Evolutionary conservation across 768 basidiomycete species (phyloP), one percentile per base, ranked within the genome.

Genomic region (Pleurotus eryngii): DNA sequence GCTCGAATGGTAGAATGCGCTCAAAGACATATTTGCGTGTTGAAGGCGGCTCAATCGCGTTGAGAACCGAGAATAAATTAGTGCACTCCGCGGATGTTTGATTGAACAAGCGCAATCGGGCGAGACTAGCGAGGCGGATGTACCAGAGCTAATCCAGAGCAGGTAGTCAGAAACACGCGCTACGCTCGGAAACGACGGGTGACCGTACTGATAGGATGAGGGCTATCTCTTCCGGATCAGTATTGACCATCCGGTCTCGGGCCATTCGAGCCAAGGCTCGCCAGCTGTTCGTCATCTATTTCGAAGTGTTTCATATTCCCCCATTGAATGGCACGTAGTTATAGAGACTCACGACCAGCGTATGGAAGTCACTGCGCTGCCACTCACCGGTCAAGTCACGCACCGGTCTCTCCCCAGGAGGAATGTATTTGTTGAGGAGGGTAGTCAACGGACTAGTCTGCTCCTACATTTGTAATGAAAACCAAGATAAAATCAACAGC

Each of bases 281-380:
- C 92, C 92, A 94, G 66, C 87, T 90, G 64, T 94, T 93, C 40
- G 88, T 85, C 87, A 91, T 91, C 91, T 93, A 3, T 53, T 53
- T 1, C 37, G 26, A 42, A n/a, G 8, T 50, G 37, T 26, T 20
- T 17, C 51, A 22, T 40, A 55, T 56, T 57, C 56, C 62, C 20
- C 63, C 58, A 50, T 15, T 51, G 46, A 46, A 11, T 42, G 39
- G 15, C 18, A 9, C 30, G 30, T 11, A 8, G 54, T 59, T 59
- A 55, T 59, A 57, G 49, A 56, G 55, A 79, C 82, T 86, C 73
- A 93, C 90, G 66, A 92, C 89, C 60, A 93, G 76, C 45, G 87
- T 84, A 71, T 91, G 86, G 59, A 90, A 82, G 67, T 93, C 90
- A 60, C 71, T 79, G 43, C 79, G 77, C 56, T 82, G 76, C 83